These are phyloP conservation scores for Fusarium sp. DNA, from an alignment of 2,329 filamentous ascomycete species.

Conservation along the genomic window DNA sequence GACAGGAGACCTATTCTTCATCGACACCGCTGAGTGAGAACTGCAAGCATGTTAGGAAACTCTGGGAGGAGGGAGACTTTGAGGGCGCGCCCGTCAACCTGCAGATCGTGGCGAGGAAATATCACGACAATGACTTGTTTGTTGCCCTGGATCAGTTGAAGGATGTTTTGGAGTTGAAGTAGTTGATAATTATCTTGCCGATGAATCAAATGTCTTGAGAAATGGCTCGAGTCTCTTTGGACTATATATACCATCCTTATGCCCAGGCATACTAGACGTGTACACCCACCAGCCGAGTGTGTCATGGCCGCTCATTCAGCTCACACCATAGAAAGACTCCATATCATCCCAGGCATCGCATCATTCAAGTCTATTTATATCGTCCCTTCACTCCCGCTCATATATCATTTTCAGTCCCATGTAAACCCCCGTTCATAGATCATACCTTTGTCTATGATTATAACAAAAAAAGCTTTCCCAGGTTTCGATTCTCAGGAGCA, in stretches of 20 bases:
- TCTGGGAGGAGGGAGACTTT: slow-evolving; percentile 51
- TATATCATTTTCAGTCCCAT: not conserved
- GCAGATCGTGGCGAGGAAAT: slow-evolving; percentile 50
- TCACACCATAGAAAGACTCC: not conserved
- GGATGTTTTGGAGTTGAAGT: not conserved
- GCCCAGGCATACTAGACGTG: not conserved
- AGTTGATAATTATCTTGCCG: not conserved
- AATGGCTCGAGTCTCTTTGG: not conserved
- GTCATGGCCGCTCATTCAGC: too few species aligned
- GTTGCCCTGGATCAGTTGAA: not conserved
- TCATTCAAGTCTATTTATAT: slow-evolving; percentile 5
- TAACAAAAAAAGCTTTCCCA: not conserved
- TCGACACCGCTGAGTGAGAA: slow-evolving; percentile 1
- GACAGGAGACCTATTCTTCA: not conserved
- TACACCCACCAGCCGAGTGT: not conserved
- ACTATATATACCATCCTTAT: not conserved
- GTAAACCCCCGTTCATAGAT: not conserved
- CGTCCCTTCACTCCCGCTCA: not conserved
- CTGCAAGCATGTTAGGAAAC: slow-evolving; percentile 38
- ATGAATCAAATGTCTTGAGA: not conserved
- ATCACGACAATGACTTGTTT: slow-evolving; percentile 45
- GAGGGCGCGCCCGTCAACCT: slow-evolving; percentile 50
- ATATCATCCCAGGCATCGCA: not conserved
- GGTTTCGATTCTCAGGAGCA: not conserved
- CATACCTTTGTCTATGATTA: not conserved